Evolutionary conservation across 2,329 filamentous ascomycete species (phyloP).

Genomic region (Fusarium sp.): DNA sequence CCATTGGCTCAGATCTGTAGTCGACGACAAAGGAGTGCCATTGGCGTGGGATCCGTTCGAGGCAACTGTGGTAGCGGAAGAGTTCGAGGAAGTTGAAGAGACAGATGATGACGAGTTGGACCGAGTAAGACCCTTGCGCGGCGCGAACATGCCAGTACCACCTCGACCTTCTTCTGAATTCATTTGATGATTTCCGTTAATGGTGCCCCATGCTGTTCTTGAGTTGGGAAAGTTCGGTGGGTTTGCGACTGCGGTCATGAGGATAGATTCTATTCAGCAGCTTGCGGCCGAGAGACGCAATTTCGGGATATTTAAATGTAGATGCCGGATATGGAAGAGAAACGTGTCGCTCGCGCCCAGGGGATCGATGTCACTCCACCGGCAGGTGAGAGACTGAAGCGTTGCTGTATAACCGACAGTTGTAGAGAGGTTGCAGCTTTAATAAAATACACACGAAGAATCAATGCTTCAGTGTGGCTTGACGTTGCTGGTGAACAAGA

Average conservation of each 20-base stretch:
- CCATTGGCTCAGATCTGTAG: conserved; percentile 64
- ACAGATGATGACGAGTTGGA: conserved; percentile 92
- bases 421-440: conserved; percentile 1
- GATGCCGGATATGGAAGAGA: conserved; percentile 34
- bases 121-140: conserved; percentile 86
- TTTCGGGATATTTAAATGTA: conserved; percentile 26
- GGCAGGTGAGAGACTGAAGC: conserved; percentile 4
- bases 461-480: conserved; percentile 21
- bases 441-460: conserved; percentile 20
- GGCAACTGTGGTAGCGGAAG: conserved; percentile 72
- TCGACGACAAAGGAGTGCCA: conserved; percentile 63
- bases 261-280: conserved; percentile 48
- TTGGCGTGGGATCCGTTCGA: conserved; percentile 71
- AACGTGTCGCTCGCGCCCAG: conserved; percentile 37
- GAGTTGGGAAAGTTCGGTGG: conserved; percentile 72
- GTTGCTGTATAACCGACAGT: conserved; percentile 10
- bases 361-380: conserved; percentile 39
- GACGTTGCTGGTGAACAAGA: conserved; percentile 29
- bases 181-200: conserved; percentile 74
- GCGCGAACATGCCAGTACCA: conserved; percentile 76
- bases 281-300: conserved; percentile 37
- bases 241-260: conserved; percentile 76
- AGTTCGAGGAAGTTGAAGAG: conserved; percentile 79
- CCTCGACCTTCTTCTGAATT: conserved; percentile 85
- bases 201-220: conserved; percentile 71